Conservation (phyloP, 768 basidiomycete genomes). For the Pilatotrama ljubarskyi region DNA sequence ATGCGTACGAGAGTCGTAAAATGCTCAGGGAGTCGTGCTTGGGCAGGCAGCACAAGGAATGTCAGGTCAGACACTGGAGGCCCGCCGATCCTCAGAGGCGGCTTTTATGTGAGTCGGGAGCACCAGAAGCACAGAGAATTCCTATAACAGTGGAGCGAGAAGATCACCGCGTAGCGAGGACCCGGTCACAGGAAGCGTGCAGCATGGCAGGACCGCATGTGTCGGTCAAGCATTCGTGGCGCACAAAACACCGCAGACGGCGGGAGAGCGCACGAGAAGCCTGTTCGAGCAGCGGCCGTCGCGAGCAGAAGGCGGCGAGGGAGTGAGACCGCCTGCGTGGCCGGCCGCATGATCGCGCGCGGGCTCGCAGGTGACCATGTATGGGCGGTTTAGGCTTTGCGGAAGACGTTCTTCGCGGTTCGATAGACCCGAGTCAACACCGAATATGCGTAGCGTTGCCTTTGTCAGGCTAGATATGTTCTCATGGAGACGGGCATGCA, state of each 20-base stretch:
- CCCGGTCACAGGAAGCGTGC: background rate
- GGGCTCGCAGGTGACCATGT: slow-evolving; percentile 10
- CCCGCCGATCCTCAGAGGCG: background rate
- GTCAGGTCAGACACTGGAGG: background rate
- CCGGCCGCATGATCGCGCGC: slow-evolving; percentile 8
- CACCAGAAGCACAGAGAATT: background rate
- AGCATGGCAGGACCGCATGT: slow-evolving; percentile 2
- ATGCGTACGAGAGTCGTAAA: background rate
- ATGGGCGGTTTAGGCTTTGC: background rate
- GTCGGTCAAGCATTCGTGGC: slow-evolving; percentile 3
- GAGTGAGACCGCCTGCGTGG: slow-evolving; percentile 12
- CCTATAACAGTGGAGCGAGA: slow-evolving; percentile 1
- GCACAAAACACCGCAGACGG: slow-evolving; percentile 1
- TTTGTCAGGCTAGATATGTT: no score
- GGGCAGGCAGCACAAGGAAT: background rate
- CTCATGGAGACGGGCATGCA: background rate
- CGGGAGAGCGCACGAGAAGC: slow-evolving; percentile 4
- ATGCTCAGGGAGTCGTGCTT: background rate
- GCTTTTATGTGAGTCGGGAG: background rate
- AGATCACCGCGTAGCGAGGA: background rate
- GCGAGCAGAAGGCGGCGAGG: slow-evolving; percentile 2
- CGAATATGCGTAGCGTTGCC: background rate
- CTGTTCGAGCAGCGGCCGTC: slow-evolving; percentile 1
- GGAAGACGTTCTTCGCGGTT: background rate
- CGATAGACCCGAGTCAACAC: slow-evolving; percentile 11